Base-by-base conservation (phyloP, 495 filamentous ascomycete species). In the Sporormia fimetaria region DNA sequence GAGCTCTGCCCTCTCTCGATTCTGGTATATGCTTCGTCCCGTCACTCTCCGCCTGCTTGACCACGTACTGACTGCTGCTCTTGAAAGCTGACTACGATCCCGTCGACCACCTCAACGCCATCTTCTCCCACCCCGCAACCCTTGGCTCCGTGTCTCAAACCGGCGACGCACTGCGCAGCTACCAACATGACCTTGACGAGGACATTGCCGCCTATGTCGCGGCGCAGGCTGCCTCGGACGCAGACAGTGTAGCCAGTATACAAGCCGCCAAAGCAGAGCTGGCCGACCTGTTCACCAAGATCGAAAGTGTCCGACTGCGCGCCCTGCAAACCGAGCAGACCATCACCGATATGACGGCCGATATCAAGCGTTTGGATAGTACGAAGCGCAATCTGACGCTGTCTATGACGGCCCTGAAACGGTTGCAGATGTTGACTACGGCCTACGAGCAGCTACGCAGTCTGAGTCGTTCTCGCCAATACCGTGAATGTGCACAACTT, bases 271-370 rank as follows among this genome's bases (percentile, higher is more conserved):
- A 96, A 62, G 74, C 75, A 11, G 90, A 96, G 63, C 71, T 99
- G 37, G 78, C 79, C 5, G 76, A 81, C 40, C 74, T 99, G 30
- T 93, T 99, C 69, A 80, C 79, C 56, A 94, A 90, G 65, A 94
- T 99, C 59, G 90, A 96, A 62, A 81, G 74, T 47, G 90, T 99
- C 18, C 81, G 92, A 45, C 81, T 80, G 57, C 74, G 88, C 44
- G 90, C 90, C 15, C 71, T 86, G 51, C 77, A 84, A 68, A 94
- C 90, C 8, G 92, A 99, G 64, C 80, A 85, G 54, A 76, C 86
- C 28, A 99, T 99, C 59, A 94, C 88, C 41, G 84, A 87, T 44
- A 99, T 99, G 90, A 99, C 90, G 32, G 88, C 90, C 40, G 92
- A 99, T 57, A 99, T 99, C 62, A 99, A 99, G 63, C 78, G 88